phyloP scores from a whole-genome alignment of 768 basidiomycete genomes.

The Mycena belliarum region DNA sequence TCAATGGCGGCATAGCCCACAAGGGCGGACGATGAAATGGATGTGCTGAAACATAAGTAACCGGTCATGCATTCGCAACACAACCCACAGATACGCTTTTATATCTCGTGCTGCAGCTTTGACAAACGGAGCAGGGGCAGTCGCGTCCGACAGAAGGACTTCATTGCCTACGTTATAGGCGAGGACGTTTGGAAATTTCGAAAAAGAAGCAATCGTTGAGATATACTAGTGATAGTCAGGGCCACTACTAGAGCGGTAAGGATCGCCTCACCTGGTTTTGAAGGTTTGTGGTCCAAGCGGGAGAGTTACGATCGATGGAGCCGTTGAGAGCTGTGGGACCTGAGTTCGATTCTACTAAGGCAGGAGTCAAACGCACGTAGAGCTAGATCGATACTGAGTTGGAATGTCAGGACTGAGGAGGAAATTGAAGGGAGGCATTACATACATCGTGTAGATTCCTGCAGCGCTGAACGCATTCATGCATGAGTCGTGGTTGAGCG shows the following conservation, averaged over 20 bases:
- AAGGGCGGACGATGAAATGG: not conserved
- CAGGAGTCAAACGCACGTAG: constrained; percentile 37
- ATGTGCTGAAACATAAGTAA: not conserved
- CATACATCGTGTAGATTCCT: constrained; percentile 78
- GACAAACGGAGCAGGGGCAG: constrained; percentile 59
- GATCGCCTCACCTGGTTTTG: constrained; percentile 39
- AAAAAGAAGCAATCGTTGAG: constrained; percentile 57
- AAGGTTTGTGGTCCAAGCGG: constrained; percentile 64
- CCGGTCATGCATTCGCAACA: not conserved
- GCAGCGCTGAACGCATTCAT: constrained; percentile 59
- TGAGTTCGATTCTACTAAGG: not conserved
- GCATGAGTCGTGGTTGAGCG: constrained; percentile 66
- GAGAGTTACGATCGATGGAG: constrained; percentile 55
- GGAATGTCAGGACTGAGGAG: not conserved
- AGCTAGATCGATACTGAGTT: constrained; percentile 75
- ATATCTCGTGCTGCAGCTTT: constrained; percentile 74
- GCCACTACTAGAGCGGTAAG: not conserved
- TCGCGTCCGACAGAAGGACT: constrained; percentile 39
- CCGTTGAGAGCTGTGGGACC: constrained; percentile 50
- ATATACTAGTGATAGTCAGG: constrained; percentile 40
- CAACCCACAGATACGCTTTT: constrained; percentile 58
- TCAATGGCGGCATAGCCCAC: constrained; percentile 14
- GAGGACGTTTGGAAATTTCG: constrained; percentile 67
- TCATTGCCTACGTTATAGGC: constrained; percentile 77
- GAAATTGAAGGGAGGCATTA: constrained; percentile 6